Evolutionary conservation across 805 yeast species (phyloP), one percentile per base, ranked within the genome.

Genomic region (Cyberlindnera meyerae): DNA sequence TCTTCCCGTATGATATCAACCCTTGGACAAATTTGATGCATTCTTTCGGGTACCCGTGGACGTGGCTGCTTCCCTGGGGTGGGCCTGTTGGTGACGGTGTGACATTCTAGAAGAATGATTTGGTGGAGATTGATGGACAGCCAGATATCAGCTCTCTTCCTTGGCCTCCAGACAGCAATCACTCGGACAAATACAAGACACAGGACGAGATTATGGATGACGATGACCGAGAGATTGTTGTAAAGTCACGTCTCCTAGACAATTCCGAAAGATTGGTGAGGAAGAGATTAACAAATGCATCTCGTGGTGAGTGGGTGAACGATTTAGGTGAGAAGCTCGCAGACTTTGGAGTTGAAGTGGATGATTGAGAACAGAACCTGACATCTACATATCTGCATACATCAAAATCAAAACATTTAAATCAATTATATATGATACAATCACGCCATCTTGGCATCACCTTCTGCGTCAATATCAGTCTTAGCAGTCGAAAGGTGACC

Each of bases 161-260:
- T 2, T 90, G 97, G 95, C 98, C 98, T 1, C 95, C 96, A 1
- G 95, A 87, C 61, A 88, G 86, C 6, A 79, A 79, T 1, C 66
- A 70, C 47, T 68, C 63, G 34, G 69, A 59, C 26, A 31, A 24
- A 17, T 15, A 34, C 22, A 18, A n/a, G 13, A 22, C 12, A 3
- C 31, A 12, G 4, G 15, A 18, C 8, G 43, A 35, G 12, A n/a
- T 33, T 16, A n/a, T 32, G 16, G 22, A 20, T 11, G 35, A 18
- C 25, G 39, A 36, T 24, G 33, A 43, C 22, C 29, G 48, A 43
- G 58, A 62, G 47, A 60, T 40, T 46, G 56, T 53, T 30, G 58
- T 51, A 52, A 26, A 49, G 22, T 12, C 12, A 20, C 13, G 22
- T 22, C 5, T 16, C 22, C 9, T 20, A 7, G 22, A 7, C 9